phyloP scores from a whole-genome alignment of 1,139 yeast genomes.

The Magnusiomyces sp. region DNA sequence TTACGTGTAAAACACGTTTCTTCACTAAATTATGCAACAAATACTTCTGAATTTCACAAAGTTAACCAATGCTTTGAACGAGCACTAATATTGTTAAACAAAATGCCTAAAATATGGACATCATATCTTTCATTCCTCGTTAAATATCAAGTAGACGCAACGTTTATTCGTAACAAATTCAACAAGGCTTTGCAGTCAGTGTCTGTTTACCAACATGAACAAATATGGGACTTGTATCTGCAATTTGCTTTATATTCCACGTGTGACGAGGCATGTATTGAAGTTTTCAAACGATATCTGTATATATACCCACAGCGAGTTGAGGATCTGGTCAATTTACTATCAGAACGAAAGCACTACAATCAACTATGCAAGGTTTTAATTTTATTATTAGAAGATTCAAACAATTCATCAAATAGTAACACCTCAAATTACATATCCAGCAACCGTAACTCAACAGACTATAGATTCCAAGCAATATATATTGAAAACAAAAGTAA shows the following conservation, averaged over 20 bases:
- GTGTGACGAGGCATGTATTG: conserved; percentile 40
- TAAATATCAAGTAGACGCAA: conserved; percentile 32
- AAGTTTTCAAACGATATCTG: conserved; percentile 41
- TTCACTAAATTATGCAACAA: conserved; percentile 27
- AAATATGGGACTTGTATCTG: conserved; percentile 54
- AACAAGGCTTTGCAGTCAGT: conserved; percentile 45
- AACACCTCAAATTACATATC: no score
- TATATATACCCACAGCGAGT: conserved; percentile 33
- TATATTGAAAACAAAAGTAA: conserved; percentile 34
- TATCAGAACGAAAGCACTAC: conserved; percentile 24
- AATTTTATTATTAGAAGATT: conserved; percentile 29
- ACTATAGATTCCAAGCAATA: no score
- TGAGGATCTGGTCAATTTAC: conserved; percentile 28
- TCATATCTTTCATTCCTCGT: conserved; percentile 44
- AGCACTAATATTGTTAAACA: conserved; percentile 38
- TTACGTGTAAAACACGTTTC: conserved; percentile 33
- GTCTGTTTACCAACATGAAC: conserved; percentile 45
- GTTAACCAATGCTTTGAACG: conserved; percentile 41
- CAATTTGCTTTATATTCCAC: conserved; percentile 39
- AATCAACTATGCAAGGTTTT: conserved; percentile 27
- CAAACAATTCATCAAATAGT: conserved; percentile 31
- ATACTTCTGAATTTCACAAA: conserved; percentile 29
- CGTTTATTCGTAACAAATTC: conserved; percentile 42
- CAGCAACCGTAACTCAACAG: no score
- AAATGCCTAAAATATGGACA: conserved; percentile 49